A percentile compares a stretch with the other conserved stretches of the same genome.
Conservation (phyloP, 495 filamentous ascomycete species). For the Xylaria cubensis region DNA sequence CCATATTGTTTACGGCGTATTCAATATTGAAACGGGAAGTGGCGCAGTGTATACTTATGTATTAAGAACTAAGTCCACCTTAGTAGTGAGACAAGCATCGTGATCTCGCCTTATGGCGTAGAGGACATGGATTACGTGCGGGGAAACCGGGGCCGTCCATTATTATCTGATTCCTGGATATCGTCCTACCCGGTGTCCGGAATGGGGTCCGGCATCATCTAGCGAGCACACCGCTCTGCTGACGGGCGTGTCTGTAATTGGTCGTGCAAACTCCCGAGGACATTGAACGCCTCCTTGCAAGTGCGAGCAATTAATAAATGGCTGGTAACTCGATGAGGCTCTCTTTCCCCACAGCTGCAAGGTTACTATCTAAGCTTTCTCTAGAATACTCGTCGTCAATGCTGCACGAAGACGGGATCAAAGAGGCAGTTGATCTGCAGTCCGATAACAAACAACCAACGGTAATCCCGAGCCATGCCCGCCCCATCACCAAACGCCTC, state of each 20-base stretch:
- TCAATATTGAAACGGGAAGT: not conserved
- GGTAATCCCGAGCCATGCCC: constrained; percentile 21
- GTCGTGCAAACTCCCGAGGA: not conserved
- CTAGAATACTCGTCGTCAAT: not conserved
- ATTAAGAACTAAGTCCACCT: not conserved
- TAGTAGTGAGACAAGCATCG: not conserved
- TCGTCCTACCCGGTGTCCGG: constrained; percentile 4
- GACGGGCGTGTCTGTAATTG: not conserved
- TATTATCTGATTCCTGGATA: not conserved
- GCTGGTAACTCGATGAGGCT: not conserved
- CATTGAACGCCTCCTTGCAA: not conserved
- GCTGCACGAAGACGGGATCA: constrained; percentile 11
- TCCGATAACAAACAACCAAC: constrained; percentile 13
- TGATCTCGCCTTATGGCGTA: not conserved
- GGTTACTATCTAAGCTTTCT: constrained; percentile 2
- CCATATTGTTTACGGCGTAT: not conserved
- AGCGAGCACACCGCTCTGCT: constrained; percentile 6
- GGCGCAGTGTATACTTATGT: not conserved
- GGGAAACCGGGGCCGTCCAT: not conserved
- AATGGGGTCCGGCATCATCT: not conserved
- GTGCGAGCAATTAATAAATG: not conserved
- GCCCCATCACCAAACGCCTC: not conserved
- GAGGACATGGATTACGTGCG: constrained; percentile 3
- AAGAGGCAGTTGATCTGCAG: constrained; percentile 14
- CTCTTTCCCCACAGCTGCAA: not conserved